Evolutionary conservation across 2,329 filamentous ascomycete genomes (phyloP), one percentile per base, ranked within the genome.

Genomic region (Juglanconis oblonga): DNA sequence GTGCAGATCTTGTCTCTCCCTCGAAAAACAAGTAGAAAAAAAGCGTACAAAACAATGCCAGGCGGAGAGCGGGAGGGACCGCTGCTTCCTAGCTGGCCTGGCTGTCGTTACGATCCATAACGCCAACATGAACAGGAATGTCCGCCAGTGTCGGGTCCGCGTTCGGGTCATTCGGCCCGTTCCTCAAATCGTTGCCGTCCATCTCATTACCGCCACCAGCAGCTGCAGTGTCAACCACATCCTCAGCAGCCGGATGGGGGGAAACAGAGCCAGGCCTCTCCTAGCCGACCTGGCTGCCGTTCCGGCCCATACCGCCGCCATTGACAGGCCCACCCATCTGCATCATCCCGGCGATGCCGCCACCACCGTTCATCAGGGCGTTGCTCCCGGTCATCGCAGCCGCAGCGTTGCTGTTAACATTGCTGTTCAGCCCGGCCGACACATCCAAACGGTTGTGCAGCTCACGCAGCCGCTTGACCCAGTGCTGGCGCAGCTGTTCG

Each of bases 401-500:
- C 8, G 2, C 14, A 0, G 14, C 35, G 10, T 29, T 59, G n/a
- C 50, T 45, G 31, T 70, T 67, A 36, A 32, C 29, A 14, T 17
- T 33, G 10, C 36, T 31, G 33, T 17, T 33, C 36, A 45, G 13
- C 9, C 44, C 35, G 14, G 52, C 33, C n/a, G 48, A 52, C 24
- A 51, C n/a, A 3, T 57, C 55, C 11, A 61, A 45, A 35, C 73
- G 71, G 68, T 74, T 74, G 58, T 78, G 75, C 52, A 77, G 70
- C 64, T 84, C 82, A 32, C 81, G 71, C 57, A 84, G 71, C 57
- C 79, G 72, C 66, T 76, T 79, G 2, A 86, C 79, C 83, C 83
- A 86, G 65, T 86, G 82, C 62, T 78, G 75, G 52, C 83, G 74
- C 62, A 86, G 70, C 10, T 70, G 68, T 2, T 75, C 71, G 0